Conservation (phyloP, 2,329 filamentous ascomycete genomes). For the Diaporthe sp. region DNA sequence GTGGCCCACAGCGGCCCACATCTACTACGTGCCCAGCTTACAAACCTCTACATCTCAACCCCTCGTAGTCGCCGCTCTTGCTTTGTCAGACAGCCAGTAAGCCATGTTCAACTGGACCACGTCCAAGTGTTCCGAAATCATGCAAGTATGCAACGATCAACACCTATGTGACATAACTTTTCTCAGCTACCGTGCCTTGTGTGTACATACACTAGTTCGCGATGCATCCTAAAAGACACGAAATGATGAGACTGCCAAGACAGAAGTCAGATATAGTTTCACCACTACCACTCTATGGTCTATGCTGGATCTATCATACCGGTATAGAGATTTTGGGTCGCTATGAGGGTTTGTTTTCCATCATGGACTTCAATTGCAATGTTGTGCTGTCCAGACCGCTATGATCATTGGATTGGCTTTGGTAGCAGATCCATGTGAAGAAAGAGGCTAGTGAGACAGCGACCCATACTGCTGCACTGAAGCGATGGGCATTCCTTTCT, state of each 20-base stretch:
- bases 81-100: not conserved
- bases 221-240: not conserved
- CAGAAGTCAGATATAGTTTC: not conserved
- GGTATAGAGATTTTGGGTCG: not conserved
- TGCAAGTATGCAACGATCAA: not conserved
- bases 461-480: too few relatives aligned
- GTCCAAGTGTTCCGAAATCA: not conserved
- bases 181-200: not conserved
- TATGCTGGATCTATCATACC: not conserved
- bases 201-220: not conserved
- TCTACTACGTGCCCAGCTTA: not conserved
- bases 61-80: not conserved
- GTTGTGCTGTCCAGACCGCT: not conserved
- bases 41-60: not conserved
- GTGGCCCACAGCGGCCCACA: slow-evolving; percentile 1
- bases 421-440: not conserved
- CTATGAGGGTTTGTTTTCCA: not conserved
- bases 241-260: not conserved
- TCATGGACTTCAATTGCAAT: too few relatives aligned
- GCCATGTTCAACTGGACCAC: not conserved
- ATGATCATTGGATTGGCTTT: not conserved
- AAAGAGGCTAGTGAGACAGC: not conserved
- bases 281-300: too few relatives aligned
- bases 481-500: too few relatives aligned
- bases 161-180: not conserved